Evolutionary conservation across 805 yeast genomes (phyloP).

Genomic region (Komagataella populi): DNA sequence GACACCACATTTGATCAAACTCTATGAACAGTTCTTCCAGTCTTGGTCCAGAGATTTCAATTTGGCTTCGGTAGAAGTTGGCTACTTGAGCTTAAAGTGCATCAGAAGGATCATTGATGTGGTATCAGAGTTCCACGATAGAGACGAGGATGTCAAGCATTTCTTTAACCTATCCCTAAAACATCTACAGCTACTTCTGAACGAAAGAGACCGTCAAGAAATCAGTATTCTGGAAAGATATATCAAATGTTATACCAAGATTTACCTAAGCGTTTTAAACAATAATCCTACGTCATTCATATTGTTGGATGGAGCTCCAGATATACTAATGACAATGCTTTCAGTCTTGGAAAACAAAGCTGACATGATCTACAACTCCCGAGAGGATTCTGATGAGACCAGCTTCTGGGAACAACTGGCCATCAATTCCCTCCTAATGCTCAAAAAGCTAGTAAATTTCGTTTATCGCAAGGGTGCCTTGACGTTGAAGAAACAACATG

Average conservation of each 20-base stretch:
- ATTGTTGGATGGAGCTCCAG: constrained; percentile 47
- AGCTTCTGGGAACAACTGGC: constrained; percentile 62
- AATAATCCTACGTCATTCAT: constrained; percentile 60
- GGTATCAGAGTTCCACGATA: constrained; percentile 61
- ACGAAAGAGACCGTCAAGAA: constrained; percentile 35
- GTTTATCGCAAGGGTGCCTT: constrained; percentile 56
- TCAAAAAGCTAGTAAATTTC: constrained; percentile 52
- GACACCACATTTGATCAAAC: constrained; percentile 41
- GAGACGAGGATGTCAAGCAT: constrained; percentile 40
- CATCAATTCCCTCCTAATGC: constrained; percentile 47
- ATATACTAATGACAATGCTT: constrained; percentile 48
- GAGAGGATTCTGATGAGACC: constrained; percentile 32
- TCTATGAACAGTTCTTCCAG: constrained; percentile 46
- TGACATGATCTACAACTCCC: constrained; percentile 42
- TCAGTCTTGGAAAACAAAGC: constrained; percentile 54
- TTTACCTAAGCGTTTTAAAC: constrained; percentile 46
- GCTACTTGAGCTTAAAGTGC: constrained; percentile 66
- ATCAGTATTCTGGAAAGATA: constrained; percentile 50
- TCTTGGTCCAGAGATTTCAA: constrained; percentile 44
- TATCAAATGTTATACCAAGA: constrained; percentile 61
- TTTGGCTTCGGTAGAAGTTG: constrained; percentile 51
- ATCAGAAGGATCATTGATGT: constrained; percentile 62
- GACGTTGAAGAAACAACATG: constrained; percentile 44
- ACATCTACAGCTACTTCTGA: constrained; percentile 46
- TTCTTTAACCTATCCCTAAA: constrained; percentile 42